Evolutionary conservation across 2,329 filamentous ascomycete genomes (phyloP), one percentile per base, ranked within the genome.

Genomic region (Parafenestella ontariensis): DNA sequence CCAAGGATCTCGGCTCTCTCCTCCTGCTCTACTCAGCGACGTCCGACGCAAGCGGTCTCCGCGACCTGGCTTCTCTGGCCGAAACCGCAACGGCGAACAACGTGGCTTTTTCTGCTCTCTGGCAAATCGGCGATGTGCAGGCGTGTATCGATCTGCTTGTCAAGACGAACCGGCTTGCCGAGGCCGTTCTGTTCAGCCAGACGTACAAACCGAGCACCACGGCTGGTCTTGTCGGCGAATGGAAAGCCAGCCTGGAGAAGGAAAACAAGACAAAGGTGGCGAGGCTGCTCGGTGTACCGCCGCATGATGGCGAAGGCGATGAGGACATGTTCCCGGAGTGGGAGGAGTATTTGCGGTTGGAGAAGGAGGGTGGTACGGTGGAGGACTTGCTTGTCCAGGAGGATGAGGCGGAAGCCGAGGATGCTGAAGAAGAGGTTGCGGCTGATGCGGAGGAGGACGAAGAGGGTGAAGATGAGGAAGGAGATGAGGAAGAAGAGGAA

Each of bases 241-340:
- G 94, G 95, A 97, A 96, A 78, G 84, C 87, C 56, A 85, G 81
- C 28, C 77, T 99, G 44, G 93, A 97, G 75, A 91, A 91, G 78
- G 84, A 83, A 48, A 94, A 94, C 75, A 96, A 96, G 82, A 85
- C 83, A 10, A 91, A 95, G 63, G 89, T 98, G 3, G 87, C 90
- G 10, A 89, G 94, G 78, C 82, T 92, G 46, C 85, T 99, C 49
- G 94, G 90, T 56, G 84, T 91, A 0, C 95, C 95, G 0, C 90
- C 87, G 13, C 52, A 52, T 8, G 91, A 92, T 55, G 78, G 77
- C 2, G 82, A 83, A 56, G 79, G 81, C 6, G 84, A 87, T 56
- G 89, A 89, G 36, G 93, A 96, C 2, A 83, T 99, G 65, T 99
- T 99, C 79, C 94, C 94, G 0, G 92, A 97, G 70, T 99, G 95